Evolutionary conservation across 2,329 filamentous ascomycete genomes (phyloP), one percentile per base, ranked within the genome.

Genomic region (Penicillium hesseltinei): DNA sequence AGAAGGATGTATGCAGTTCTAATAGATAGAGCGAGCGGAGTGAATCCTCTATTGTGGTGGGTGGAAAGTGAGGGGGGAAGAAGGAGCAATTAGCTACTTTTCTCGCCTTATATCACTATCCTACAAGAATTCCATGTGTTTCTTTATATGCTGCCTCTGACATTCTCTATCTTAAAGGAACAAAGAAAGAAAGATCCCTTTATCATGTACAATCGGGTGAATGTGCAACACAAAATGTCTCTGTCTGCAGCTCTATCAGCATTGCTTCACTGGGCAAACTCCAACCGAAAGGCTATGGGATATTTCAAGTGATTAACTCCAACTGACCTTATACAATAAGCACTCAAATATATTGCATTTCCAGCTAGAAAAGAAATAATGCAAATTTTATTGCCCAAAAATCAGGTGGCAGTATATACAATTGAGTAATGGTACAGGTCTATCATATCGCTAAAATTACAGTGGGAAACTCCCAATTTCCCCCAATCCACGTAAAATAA

Each of bases 381-480:
- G 43, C 25, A 45, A 45, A 40, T 19, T 2, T 9, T 35, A 36
- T 36, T 35, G 39, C 31, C 21, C 19, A 19, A 25, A 11, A 54
- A 35, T 51, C 19, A 40, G 25, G 36, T 47, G 51, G 59, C 42
- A 42, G 45, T 63, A 62, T 64, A 56, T 62, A 62, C 52, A 33
- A 54, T 59, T 62, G 49, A 51, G 45, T 72, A 66, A 68, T 70
- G 64, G 60, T 71, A 72, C 71, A 71, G 58, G 60, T 67, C 66
- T 69, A 67, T 69, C 64, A 53, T 69, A 59, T 68, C 65, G 64
- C 63, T 72, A 70, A 70, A 66, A 65, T 52, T 70, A 71, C 66
- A 68, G 33, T 59, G 60, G 59, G 53, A 47, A 44, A 42, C 17
- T 21, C 38, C 44, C 23, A 40, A 25, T 40, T 42, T 29, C 21